Evolutionary conservation across 2,329 filamentous ascomycete species (phyloP).

Genomic region (Camillea tinctor): DNA sequence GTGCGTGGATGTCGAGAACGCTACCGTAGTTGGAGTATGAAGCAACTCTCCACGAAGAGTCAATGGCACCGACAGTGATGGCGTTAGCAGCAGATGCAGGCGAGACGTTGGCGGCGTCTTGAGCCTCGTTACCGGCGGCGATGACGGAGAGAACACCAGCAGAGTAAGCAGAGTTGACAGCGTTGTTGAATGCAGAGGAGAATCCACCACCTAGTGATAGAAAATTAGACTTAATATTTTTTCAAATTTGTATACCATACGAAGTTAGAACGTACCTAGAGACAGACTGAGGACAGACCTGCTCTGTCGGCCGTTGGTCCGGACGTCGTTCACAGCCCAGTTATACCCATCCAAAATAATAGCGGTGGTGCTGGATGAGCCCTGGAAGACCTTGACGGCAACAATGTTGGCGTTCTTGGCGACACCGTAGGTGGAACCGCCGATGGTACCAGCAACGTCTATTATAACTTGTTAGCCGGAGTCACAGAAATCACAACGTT

Average conservation of each 20-base stretch:
- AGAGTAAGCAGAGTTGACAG: constrained; percentile 45
- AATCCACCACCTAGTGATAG: constrained; percentile 37
- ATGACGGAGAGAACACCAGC: constrained; percentile 53
- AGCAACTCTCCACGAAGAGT: constrained; percentile 38
- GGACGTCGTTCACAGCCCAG: constrained; percentile 48
- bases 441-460: constrained; percentile 45
- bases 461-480: background rate
- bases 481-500: no score
- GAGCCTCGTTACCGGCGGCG: constrained; percentile 53
- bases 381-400: constrained; percentile 45
- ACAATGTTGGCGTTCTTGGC: constrained; percentile 41
- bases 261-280: constrained; percentile 35
- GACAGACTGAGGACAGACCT: constrained; percentile 56
- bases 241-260: background rate
- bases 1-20: constrained; percentile 42
- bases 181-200: constrained; percentile 49
- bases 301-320: constrained; percentile 36
- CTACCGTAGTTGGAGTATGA: constrained; percentile 51
- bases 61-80: constrained; percentile 52
- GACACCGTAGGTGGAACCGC: constrained; percentile 42
- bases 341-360: constrained; percentile 29
- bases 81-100: constrained; percentile 50
- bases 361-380: constrained; percentile 22
- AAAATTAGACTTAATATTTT: background rate
- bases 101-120: constrained; percentile 40